phyloP scores from a whole-genome alignment of 495 filamentous ascomycete genomes.

The Chaetomium tenue region DNA sequence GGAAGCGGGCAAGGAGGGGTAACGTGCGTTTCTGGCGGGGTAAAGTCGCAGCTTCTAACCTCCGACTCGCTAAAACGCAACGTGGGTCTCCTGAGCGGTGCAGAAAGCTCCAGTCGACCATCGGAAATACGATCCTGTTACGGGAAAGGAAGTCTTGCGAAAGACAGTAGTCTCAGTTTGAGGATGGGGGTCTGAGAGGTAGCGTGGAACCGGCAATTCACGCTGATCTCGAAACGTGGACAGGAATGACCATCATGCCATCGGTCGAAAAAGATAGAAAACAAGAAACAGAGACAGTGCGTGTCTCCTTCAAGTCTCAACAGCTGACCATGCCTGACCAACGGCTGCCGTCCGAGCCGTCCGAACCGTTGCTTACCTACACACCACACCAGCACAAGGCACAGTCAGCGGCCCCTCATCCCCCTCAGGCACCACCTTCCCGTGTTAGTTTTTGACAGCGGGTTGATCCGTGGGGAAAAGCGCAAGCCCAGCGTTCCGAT shows the following conservation, averaged over 20 bases:
- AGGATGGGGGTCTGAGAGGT: background rate
- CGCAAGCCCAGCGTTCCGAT: background rate
- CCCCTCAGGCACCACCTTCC: slow-evolving; percentile 14
- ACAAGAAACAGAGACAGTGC: background rate
- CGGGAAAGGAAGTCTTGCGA: background rate
- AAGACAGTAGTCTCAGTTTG: background rate
- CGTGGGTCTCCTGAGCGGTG: slow-evolving; percentile 15
- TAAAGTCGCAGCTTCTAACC: slow-evolving; percentile 5
- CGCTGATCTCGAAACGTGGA: slow-evolving; percentile 6
- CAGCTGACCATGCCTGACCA: slow-evolving; percentile 8
- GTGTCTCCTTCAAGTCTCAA: background rate
- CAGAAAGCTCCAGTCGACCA: slow-evolving; percentile 6
- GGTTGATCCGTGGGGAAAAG: slow-evolving; percentile 16
- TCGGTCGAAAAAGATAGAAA: background rate
- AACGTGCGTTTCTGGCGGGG: slow-evolving; percentile 13
- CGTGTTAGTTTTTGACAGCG: slow-evolving; percentile 17
- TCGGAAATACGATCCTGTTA: slow-evolving; percentile 7
- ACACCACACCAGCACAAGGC: background rate
- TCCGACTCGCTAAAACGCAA: slow-evolving; percentile 16
- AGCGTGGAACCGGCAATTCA: background rate
- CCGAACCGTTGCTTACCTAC: background rate
- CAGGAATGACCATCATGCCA: background rate
- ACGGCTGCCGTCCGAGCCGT: background rate
- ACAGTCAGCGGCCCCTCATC: background rate
- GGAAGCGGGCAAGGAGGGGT: slow-evolving; percentile 16